Conservation (phyloP, 306 rosid genomes). For the Carpinus viminea region DNA sequence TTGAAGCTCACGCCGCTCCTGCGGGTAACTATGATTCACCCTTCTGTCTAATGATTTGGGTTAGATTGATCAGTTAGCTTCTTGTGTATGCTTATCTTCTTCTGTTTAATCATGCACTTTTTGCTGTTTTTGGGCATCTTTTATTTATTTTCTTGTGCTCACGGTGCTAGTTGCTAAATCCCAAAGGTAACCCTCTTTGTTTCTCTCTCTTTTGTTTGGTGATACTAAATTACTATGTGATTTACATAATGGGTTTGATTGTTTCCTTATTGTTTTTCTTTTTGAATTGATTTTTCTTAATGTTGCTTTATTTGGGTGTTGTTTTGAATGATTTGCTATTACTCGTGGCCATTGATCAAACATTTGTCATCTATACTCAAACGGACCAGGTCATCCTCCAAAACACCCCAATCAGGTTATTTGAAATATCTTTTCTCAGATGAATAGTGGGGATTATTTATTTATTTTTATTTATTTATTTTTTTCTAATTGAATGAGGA, state of each 20-base stretch:
- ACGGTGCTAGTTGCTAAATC: slow-evolving; percentile 1
- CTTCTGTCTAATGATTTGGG: slow-evolving; percentile 14
- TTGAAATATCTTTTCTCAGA: slow-evolving; percentile 10
- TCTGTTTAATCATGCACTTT: neutral
- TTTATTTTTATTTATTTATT: slow-evolving; percentile 6
- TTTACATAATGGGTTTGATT: no score
- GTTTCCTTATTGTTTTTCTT: no score
- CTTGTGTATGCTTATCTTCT: slow-evolving; percentile 39
- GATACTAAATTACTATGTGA: no score
- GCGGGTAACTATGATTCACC: slow-evolving; percentile 54
- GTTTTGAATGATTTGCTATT: slow-evolving; percentile 25
- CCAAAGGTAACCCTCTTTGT: slow-evolving; percentile 7
- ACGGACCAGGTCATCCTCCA: slow-evolving; percentile 84
- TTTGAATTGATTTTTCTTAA: no score
- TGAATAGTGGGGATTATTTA: neutral
- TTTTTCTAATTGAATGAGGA: no score
- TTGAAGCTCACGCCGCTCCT: slow-evolving; percentile 78
- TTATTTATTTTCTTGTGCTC: slow-evolving; percentile 1
- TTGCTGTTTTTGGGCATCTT: neutral
- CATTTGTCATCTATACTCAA: slow-evolving; percentile 73
- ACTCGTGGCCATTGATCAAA: slow-evolving; percentile 75
- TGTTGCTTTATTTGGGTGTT: slow-evolving; percentile 9
- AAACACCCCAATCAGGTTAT: slow-evolving; percentile 70
- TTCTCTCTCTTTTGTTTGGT: no score
- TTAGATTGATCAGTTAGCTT: slow-evolving; percentile 26